Conservation (phyloP, 2,329 filamentous ascomycete species). For the Exutisphaerella laricina region DNA sequence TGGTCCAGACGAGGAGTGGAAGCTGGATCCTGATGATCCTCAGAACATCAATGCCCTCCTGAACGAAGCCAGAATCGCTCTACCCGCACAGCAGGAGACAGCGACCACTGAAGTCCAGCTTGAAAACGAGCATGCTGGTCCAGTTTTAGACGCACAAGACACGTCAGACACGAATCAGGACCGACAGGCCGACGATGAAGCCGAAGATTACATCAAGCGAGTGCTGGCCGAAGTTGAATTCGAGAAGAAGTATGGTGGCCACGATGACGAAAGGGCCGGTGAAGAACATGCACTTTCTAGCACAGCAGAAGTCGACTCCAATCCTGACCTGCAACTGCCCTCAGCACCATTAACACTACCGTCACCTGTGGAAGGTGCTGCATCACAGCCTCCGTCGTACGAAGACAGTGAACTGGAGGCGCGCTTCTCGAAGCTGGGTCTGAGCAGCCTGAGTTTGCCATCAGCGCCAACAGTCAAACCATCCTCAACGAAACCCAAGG, state of each 20-base stretch:
- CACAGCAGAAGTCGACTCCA: constrained; percentile 5
- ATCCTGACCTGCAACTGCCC: constrained; percentile 25
- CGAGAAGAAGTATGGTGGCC: constrained; percentile 36
- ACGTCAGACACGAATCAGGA: constrained; percentile 26
- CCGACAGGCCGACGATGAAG: constrained; percentile 35
- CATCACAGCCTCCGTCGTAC: constrained; percentile 26
- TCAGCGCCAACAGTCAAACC: constrained; percentile 44
- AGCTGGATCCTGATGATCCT: constrained; percentile 37
- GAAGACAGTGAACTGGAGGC: constrained; percentile 44
- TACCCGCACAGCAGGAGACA: constrained; percentile 34
- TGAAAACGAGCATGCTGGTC: constrained; percentile 12
- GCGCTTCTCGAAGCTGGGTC: constrained; percentile 40
- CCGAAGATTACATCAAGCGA: constrained; percentile 43
- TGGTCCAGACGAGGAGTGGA: constrained; percentile 37
- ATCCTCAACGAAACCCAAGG: constrained; percentile 24
- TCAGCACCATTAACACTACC: constrained; percentile 30
- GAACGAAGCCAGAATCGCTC: constrained; percentile 37
- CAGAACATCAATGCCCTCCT: constrained; percentile 38
- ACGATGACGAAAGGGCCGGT: constrained; percentile 6
- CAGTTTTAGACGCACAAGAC: no score
- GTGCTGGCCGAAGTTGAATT: constrained; percentile 45
- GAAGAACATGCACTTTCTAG: no score
- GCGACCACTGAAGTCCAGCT: constrained; percentile 6
- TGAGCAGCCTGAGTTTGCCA: constrained; percentile 39
- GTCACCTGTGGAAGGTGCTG: constrained; percentile 1